Evolutionary conservation across 2,329 filamentous ascomycete genomes (phyloP).

Genomic region (Corniculantispora saksenae): DNA sequence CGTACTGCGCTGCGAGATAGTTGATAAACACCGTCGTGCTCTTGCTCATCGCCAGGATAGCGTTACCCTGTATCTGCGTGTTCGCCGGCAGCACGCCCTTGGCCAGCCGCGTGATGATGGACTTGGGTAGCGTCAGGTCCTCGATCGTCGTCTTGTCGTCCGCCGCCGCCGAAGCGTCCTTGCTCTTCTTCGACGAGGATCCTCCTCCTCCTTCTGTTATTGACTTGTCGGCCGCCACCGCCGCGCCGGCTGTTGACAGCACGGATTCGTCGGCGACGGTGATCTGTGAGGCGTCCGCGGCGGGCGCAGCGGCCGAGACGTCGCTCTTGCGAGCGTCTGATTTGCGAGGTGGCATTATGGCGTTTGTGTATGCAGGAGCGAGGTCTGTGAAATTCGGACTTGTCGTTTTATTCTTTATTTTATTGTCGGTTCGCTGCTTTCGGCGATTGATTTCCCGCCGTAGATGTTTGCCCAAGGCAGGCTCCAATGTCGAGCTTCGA

Average conservation of each 20-base stretch:
- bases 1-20: conserved; percentile 74
- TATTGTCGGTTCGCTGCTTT: neutral
- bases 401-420: too few species aligned
- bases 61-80: conserved; percentile 82
- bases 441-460: neutral
- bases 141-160: conserved; percentile 31
- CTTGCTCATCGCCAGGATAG: conserved; percentile 76
- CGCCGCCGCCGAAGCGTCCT: conserved; percentile 28
- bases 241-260: neutral
- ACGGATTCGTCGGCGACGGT: neutral
- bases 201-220: conserved; percentile 17
- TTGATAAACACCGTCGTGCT: conserved; percentile 83
- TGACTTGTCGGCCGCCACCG: conserved; percentile 38
- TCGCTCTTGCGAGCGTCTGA: conserved; percentile 62
- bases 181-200: conserved; percentile 34
- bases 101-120: conserved; percentile 76
- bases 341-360: neutral
- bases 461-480: neutral
- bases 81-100: conserved; percentile 80
- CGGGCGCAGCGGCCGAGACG: conserved; percentile 38
- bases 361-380: neutral
- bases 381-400: neutral
- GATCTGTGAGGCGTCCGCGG: neutral
- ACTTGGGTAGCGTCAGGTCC: conserved; percentile 78
- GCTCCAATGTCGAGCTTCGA: neutral